A percentile compares a stretch with the other conserved stretches of the same genome.
Conservation (phyloP, 352 stramenopile genomes). For the Phytopythium boreale region DNA sequence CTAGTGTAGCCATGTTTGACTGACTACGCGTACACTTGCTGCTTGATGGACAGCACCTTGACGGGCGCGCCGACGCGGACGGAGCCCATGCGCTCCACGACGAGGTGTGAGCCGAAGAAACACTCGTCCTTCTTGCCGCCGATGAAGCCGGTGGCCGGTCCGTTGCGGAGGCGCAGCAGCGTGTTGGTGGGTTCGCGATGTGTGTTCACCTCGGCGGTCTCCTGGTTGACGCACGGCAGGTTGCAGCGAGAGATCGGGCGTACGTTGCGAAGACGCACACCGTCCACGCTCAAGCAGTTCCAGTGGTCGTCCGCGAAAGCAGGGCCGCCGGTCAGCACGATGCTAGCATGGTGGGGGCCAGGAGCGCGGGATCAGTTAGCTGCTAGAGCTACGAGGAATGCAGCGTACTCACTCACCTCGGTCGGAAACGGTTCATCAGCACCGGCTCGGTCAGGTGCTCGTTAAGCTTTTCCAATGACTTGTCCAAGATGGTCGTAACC, state of each 20-base stretch:
- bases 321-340: conserved; percentile 42
- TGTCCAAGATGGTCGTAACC: conserved; percentile 35
- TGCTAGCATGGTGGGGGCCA: conserved; percentile 15
- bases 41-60: conserved; percentile 46
- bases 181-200: conserved; percentile 29
- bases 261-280: conserved; percentile 42
- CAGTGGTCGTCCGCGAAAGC: conserved; percentile 58
- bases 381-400: background rate
- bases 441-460: conserved; percentile 29
- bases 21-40: too few relatives aligned
- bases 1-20: conserved; percentile 15
- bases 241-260: conserved; percentile 57
- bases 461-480: conserved; percentile 47
- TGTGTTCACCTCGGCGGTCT: conserved; percentile 26
- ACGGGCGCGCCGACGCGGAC: conserved; percentile 31
- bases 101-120: conserved; percentile 58
- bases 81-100: conserved; percentile 24
- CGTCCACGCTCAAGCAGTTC: conserved; percentile 33
- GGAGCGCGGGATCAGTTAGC: background rate
- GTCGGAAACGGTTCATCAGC: conserved; percentile 54
- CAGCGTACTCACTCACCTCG: conserved; percentile 31
- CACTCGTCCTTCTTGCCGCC: conserved; percentile 27
- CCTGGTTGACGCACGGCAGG: conserved; percentile 53
- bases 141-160: conserved; percentile 33
- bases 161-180: conserved; percentile 34